phyloP scores from a whole-genome alignment of 148 eudicot genomes.

The Camellia granthamiana region DNA sequence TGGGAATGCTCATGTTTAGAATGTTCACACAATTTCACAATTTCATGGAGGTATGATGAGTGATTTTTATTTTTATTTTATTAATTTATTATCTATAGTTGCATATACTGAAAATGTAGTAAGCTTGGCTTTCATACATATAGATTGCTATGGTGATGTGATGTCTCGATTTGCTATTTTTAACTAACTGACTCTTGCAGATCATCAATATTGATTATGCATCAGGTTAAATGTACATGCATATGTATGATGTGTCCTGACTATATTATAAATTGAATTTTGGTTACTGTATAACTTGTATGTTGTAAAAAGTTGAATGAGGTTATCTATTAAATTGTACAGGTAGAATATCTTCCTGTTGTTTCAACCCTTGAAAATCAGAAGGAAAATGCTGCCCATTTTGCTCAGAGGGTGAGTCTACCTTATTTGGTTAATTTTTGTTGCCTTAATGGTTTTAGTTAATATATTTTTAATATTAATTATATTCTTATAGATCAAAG shows the following conservation, averaged over 20 bases:
- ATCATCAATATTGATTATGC: neutral
- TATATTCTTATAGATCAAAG: neutral
- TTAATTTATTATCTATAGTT: neutral
- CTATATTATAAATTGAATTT: too few species aligned
- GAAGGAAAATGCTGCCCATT: constrained; percentile 53
- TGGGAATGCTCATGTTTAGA: constrained; percentile 64
- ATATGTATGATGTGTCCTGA: neutral
- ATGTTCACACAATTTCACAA: constrained; percentile 76
- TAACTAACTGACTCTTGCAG: neutral
- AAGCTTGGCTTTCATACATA: neutral
- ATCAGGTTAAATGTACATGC: neutral
- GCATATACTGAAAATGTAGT: neutral
- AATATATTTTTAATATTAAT: neutral
- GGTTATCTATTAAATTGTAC: constrained; percentile 15
- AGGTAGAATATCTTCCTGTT: constrained; percentile 91
- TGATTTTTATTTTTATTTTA: neutral
- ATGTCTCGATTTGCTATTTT: neutral
- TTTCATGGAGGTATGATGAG: constrained; percentile 65
- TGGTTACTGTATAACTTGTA: neutral
- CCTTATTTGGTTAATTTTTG: constrained; percentile 8
- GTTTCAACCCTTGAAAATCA: constrained; percentile 50
- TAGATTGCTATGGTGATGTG: neutral
- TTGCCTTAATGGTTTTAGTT: neutral
- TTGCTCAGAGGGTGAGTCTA: constrained; percentile 68
- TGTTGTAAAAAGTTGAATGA: neutral